phyloP scores from a whole-genome alignment of 2,329 filamentous ascomycete genomes.

The Cladosporium sp. region DNA sequence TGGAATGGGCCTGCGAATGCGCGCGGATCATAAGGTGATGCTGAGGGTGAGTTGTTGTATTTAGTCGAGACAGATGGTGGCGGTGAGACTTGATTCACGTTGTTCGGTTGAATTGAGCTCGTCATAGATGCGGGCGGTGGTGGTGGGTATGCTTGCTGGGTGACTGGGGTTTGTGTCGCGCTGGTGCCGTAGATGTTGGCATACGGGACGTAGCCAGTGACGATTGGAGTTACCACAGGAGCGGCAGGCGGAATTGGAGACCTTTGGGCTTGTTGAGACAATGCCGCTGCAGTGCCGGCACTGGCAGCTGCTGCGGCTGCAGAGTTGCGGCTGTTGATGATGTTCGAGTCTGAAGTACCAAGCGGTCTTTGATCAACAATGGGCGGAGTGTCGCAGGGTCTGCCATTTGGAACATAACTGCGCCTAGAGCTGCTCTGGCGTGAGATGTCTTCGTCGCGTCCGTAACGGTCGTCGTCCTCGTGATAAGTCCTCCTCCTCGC shows the following conservation, averaged over 20 bases:
- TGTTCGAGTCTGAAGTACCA: background rate
- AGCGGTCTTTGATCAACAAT: background rate
- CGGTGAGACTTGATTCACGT: constrained; percentile 19
- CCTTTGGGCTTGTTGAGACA: background rate
- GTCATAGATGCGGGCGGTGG: constrained; percentile 18
- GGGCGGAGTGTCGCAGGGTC: background rate
- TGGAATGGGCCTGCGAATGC: background rate
- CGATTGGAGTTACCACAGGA: constrained; percentile 13
- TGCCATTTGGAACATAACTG: background rate
- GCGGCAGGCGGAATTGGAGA: background rate
- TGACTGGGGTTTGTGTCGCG: background rate
- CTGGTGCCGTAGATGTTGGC: constrained; percentile 29
- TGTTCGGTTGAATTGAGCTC: constrained; percentile 22
- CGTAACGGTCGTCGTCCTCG: constrained; percentile 23
- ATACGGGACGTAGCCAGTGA: constrained; percentile 31
- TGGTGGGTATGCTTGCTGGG: constrained; percentile 8
- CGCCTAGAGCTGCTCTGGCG: background rate
- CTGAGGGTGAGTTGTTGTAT: background rate
- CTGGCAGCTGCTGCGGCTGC: constrained; percentile 15
- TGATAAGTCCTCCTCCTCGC: background rate
- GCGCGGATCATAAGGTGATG: background rate
- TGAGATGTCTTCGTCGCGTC: constrained; percentile 18
- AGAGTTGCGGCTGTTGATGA: constrained; percentile 8
- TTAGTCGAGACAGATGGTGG: background rate
- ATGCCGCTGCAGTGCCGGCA: constrained; percentile 19